phyloP scores from a whole-genome alignment of 2,329 filamentous ascomycete species.

The Trichophyton benhamiae region DNA sequence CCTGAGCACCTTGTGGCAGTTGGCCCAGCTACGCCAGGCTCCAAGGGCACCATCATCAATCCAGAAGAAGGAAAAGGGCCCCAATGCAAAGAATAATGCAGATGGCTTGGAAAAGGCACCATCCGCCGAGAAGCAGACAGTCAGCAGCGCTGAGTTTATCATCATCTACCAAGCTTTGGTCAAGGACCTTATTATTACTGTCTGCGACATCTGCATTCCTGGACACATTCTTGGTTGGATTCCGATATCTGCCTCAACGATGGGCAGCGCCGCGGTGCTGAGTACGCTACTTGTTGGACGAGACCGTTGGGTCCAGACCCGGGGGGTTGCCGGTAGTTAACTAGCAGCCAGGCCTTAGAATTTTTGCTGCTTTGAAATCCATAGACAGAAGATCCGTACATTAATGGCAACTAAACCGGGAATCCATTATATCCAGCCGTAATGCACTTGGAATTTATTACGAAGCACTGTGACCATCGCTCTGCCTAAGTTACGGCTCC shows the following conservation, averaged over 20 bases:
- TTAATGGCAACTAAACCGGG: no score
- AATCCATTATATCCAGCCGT: no score
- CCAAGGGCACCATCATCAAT: not conserved
- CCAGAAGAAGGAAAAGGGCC: not conserved
- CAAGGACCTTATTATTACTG: constrained; percentile 44
- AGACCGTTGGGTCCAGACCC: constrained; percentile 44
- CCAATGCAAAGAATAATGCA: constrained; percentile 18
- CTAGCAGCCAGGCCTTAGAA: not conserved
- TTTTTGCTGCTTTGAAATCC: no score
- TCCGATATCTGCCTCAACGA: constrained; percentile 37
- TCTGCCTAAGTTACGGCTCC: no score
- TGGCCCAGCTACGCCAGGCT: constrained; percentile 12
- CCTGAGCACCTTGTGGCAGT: constrained; percentile 20
- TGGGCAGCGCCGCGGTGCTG: constrained; percentile 48
- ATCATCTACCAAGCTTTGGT: constrained; percentile 21
- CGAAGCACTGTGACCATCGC: no score
- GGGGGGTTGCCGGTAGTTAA: not conserved
- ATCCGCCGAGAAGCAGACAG: not conserved
- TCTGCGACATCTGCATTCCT: constrained; percentile 52
- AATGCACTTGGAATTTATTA: no score
- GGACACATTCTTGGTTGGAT: constrained; percentile 51
- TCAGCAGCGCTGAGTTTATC: not conserved
- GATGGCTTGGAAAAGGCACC: constrained; percentile 10
- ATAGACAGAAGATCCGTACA: no score
- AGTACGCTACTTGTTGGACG: constrained; percentile 50